Evolutionary conservation across 768 basidiomycete species (phyloP).

Genomic region (Suillus paluster): DNA sequence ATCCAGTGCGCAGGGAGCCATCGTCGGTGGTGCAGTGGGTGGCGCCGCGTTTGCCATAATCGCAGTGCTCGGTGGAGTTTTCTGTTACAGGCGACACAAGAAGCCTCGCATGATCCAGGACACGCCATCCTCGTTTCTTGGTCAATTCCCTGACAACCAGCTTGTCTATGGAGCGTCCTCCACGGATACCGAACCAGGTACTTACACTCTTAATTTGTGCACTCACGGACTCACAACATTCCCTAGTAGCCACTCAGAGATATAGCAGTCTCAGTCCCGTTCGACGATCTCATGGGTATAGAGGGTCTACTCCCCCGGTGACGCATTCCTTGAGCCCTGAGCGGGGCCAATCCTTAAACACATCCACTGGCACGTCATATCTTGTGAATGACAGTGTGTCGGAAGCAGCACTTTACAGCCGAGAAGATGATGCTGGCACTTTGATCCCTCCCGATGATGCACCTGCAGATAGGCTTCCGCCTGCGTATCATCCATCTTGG

Average conservation of each 20-base stretch:
- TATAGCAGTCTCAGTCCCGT: not conserved
- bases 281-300: not conserved
- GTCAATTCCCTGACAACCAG: not conserved
- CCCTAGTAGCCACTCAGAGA: not conserved
- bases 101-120: not conserved
- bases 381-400: not conserved
- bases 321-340: not conserved
- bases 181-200: not conserved
- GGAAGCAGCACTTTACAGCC: not conserved
- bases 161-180: not conserved
- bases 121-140: not conserved
- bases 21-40: constrained; percentile 1
- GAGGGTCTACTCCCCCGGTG: not conserved
- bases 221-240: not conserved
- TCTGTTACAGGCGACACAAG: not conserved
- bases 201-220: not conserved
- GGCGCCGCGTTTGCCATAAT: not conserved
- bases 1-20: not conserved
- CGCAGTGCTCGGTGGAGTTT: not conserved
- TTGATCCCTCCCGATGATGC: not conserved
- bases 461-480: not conserved
- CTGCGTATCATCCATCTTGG: constrained; percentile 4
- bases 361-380: no score
- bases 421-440: constrained; percentile 3
- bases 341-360: not conserved